A percentile compares a stretch with the other conserved stretches of the same genome.
phyloP scores from a whole-genome alignment of 2,329 filamentous ascomycete species.

The Penicillium palitans region DNA sequence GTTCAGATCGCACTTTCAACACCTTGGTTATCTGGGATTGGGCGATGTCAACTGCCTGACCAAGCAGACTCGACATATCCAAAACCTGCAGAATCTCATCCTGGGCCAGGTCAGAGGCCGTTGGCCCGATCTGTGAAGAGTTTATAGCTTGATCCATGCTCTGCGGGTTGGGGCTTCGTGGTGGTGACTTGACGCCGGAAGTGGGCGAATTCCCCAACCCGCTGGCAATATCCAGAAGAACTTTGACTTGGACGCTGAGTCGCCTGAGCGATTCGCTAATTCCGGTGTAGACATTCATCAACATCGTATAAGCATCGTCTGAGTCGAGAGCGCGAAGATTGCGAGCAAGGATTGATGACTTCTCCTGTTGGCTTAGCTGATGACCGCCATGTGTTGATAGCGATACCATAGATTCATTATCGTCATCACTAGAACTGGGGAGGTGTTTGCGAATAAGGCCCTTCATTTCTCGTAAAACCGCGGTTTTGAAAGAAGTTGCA shows the following conservation, averaged over 20 bases:
- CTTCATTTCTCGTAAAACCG: conserved; percentile 81
- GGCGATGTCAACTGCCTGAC: conserved; percentile 66
- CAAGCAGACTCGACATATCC: conserved; percentile 65
- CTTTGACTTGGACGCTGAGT: conserved; percentile 86
- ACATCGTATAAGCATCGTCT: conserved; percentile 78
- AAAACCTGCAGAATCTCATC: conserved; percentile 64
- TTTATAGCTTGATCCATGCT: conserved; percentile 45
- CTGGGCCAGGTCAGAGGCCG: conserved; percentile 43
- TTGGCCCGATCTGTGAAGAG: conserved; percentile 25
- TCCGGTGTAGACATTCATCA: conserved; percentile 79
- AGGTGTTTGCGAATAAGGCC: conserved; percentile 79
- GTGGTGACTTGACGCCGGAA: conserved; percentile 48
- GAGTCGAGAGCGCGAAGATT: conserved; percentile 83
- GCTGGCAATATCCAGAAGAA: conserved; percentile 91
- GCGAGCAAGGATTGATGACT: conserved; percentile 80
- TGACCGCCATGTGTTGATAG: conserved; percentile 73
- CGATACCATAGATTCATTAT: conserved; percentile 85
- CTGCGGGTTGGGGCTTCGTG: conserved; percentile 48
- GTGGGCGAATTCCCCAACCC: conserved; percentile 44
- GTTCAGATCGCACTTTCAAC: conserved; percentile 63
- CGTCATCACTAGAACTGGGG: conserved; percentile 91
- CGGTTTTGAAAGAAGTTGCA: conserved; percentile 79
- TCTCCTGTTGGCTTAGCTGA: conserved; percentile 77
- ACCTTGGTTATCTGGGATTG: conserved; percentile 65
- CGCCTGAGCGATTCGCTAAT: conserved; percentile 84